These are phyloP conservation scores for Xylaria sp. DNA, from an alignment of 2,329 filamentous ascomycete species.

Conservation along the genomic window DNA sequence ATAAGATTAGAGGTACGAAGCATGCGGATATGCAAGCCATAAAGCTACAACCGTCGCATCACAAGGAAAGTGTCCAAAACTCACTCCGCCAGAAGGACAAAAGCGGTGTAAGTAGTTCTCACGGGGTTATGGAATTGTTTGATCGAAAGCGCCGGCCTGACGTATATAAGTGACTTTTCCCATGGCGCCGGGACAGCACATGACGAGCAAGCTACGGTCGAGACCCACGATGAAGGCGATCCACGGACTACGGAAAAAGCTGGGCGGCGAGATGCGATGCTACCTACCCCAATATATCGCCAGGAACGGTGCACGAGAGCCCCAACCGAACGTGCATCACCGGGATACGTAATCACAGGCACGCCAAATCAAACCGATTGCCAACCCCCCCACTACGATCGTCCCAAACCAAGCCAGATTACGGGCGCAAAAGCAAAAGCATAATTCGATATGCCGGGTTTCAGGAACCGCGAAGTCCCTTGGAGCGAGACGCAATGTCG, in stretches of 20 bases:
- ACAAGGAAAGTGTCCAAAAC: background rate
- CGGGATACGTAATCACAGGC: background rate
- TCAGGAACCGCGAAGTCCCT: constrained; percentile 12
- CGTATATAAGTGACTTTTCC: background rate
- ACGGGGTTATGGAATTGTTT: background rate
- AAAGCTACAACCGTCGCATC: background rate
- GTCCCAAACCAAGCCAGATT: background rate
- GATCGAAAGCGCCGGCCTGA: background rate
- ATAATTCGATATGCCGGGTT: constrained; percentile 6
- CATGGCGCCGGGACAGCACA: background rate
- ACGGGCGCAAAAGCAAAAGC: constrained; percentile 13
- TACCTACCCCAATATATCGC: constrained; percentile 14
- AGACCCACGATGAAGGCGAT: background rate
- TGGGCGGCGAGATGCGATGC: background rate
- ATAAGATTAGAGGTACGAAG: no score
- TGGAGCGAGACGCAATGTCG: constrained; percentile 6
- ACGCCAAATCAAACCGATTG: constrained; percentile 16
- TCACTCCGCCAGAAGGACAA: background rate
- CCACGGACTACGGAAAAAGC: constrained; percentile 1
- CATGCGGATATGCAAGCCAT: background rate
- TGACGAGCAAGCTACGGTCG: constrained; percentile 4
- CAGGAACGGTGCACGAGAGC: constrained; percentile 13
- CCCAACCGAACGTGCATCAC: constrained; percentile 8
- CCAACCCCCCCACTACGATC: constrained; percentile 19
- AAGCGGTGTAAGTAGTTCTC: background rate